Conservation (phyloP, 192 early-diverging fungal genomes). For the Backusella sp. region DNA sequence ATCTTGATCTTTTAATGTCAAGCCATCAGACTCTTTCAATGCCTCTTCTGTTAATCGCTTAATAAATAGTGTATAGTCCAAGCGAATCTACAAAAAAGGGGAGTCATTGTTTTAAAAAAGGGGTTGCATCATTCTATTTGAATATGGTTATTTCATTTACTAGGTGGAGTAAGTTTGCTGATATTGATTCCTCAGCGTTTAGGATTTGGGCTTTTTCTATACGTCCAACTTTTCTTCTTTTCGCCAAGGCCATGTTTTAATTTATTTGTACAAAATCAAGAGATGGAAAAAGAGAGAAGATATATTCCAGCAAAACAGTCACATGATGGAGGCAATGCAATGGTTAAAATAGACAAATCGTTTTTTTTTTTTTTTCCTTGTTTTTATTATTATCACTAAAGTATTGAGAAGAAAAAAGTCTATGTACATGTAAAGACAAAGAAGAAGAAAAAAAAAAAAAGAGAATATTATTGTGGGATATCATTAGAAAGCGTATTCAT, state of each 20-base stretch:
- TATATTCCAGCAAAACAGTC: too few species aligned
- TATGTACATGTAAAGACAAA: neutral
- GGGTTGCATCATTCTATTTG: neutral
- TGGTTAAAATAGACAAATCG: neutral
- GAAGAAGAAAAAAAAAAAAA: too few species aligned
- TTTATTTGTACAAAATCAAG: too few species aligned
- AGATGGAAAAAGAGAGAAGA: too few species aligned
- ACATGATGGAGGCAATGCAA: neutral
- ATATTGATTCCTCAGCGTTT: neutral
- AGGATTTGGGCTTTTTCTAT: neutral
- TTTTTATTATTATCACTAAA: neutral
- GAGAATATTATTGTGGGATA: neutral
- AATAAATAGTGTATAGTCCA: slow-evolving; percentile 14
- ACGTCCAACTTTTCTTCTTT: too few species aligned
- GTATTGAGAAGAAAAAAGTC: neutral
- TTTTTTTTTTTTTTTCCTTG: neutral
- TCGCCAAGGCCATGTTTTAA: too few species aligned
- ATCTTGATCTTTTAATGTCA: neutral
- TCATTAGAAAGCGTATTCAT: slow-evolving; percentile 19
- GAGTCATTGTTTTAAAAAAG: neutral
- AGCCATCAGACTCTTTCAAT: neutral
- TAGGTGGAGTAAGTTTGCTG: neutral
- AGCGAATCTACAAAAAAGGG: slow-evolving; percentile 12
- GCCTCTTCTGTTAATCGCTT: slow-evolving; percentile 7
- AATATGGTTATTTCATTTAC: neutral